Evolutionary conservation across 2,329 filamentous ascomycete species (phyloP).

Genomic region (Blumeriella jaapii): DNA sequence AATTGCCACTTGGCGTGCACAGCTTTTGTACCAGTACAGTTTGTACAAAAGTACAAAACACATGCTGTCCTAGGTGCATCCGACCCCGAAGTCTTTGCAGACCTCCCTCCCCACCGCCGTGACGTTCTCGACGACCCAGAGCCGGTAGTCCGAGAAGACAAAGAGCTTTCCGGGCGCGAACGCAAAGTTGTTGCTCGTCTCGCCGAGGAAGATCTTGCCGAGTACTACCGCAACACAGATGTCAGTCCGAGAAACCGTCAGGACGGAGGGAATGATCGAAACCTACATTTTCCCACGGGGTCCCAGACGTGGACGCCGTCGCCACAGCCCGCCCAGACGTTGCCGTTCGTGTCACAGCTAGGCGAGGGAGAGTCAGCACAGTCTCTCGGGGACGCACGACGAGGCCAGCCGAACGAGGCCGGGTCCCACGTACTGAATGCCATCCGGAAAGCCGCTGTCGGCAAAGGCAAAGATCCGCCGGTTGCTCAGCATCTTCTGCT

Average conservation of each 20-base stretch:
- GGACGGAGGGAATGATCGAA: no score
- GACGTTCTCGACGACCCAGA: slow-evolving; percentile 7
- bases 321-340: slow-evolving; percentile 3
- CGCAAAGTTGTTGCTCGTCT: slow-evolving; percentile 6
- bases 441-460: slow-evolving; percentile 1
- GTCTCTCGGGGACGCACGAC: no score
- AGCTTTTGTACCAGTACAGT: no score
- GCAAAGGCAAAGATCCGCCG: slow-evolving; percentile 4
- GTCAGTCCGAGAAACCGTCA: no score
- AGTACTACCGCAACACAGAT: slow-evolving; percentile 2
- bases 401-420: no score
- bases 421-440: no score
- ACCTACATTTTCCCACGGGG: no score
- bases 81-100: slow-evolving; percentile 3
- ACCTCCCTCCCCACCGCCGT: slow-evolving; percentile 5
- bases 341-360: slow-evolving; percentile 4
- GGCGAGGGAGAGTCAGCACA: no score
- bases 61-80: no score
- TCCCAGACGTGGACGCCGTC: slow-evolving; percentile 5
- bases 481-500: neutral
- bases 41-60: no score
- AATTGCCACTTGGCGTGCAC: no score
- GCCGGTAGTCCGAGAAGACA: slow-evolving; percentile 3
- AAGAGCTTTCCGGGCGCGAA: slow-evolving; percentile 5
- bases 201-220: slow-evolving; percentile 6